Percentiles rank a stretch among this genome's conserved stretches.
phyloP scores from a whole-genome alignment of 148 eudicot genomes.

The Chenopodium suecicum region DNA sequence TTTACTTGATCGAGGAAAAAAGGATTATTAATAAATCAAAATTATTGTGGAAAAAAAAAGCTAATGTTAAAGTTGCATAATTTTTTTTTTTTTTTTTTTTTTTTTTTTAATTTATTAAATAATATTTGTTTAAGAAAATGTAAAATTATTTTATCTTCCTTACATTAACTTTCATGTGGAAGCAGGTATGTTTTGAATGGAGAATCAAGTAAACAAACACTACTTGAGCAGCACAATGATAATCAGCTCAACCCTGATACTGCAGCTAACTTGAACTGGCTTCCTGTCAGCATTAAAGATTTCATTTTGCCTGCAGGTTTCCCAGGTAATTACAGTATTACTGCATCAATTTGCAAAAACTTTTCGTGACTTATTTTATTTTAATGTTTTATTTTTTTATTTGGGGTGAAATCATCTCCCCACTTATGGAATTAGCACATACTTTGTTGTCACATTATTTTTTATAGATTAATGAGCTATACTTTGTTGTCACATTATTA shows the following conservation, averaged over 20 bases:
- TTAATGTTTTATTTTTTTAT: not conserved
- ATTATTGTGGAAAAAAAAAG: too few relatives aligned
- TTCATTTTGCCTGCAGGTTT: constrained; percentile 82
- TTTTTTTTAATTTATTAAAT: too few relatives aligned
- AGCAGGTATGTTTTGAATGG: constrained; percentile 61
- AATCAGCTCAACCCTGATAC: constrained; percentile 31
- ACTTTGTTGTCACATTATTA: not conserved
- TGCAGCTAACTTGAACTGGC: constrained; percentile 48
- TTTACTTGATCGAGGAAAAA: too few relatives aligned
- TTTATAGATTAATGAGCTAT: not conserved
- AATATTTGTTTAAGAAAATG: too few relatives aligned
- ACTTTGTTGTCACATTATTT: not conserved
- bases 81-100: too few relatives aligned
- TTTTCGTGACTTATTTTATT: too few relatives aligned
- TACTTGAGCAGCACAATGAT: constrained; percentile 38
- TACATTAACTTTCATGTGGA: constrained; percentile 4
- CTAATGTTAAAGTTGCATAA: too few relatives aligned
- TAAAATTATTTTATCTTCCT: not conserved
- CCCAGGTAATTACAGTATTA: constrained; percentile 48
- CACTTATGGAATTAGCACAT: not conserved
- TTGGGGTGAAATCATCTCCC: too few relatives aligned
- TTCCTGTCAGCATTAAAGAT: constrained; percentile 62
- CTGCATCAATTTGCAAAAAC: too few relatives aligned
- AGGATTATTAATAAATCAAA: too few relatives aligned
- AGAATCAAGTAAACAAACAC: constrained; percentile 35